These are phyloP conservation scores for Diaporthe eres DNA, from an alignment of 2,329 filamentous ascomycete species.

Conservation along the genomic window DNA sequence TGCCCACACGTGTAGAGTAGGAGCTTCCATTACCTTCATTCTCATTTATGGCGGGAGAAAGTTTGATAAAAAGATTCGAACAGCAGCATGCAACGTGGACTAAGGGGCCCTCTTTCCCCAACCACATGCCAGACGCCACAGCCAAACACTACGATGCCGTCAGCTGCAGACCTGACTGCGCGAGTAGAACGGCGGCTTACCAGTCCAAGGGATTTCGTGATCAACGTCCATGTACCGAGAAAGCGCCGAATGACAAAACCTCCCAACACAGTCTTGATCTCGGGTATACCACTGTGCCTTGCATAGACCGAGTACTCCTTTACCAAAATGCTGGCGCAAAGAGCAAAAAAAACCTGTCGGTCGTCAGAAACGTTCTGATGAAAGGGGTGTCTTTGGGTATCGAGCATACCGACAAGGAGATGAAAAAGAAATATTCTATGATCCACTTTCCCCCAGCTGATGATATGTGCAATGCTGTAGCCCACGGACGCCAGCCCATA, in stretches of 20 bases:
- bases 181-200: slow-evolving; percentile 59
- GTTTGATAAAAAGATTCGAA: slow-evolving; percentile 92
- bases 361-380: slow-evolving; percentile 41
- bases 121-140: slow-evolving; percentile 94
- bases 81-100: slow-evolving; percentile 98
- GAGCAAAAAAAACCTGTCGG: slow-evolving; percentile 79
- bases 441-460: slow-evolving; percentile 81
- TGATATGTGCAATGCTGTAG: slow-evolving; percentile 76
- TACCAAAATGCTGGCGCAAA: slow-evolving; percentile 83
- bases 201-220: slow-evolving; percentile 90
- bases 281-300: slow-evolving; percentile 94
- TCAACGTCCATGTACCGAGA: slow-evolving; percentile 87
- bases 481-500: slow-evolving; percentile 90
- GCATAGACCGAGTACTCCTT: slow-evolving; percentile 88
- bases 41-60: slow-evolving; percentile 83
- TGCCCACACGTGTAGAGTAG: not conserved
- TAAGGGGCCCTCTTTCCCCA: slow-evolving; percentile 94
- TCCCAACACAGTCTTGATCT: slow-evolving; percentile 96
- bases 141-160: slow-evolving; percentile 78
- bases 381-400: too few species aligned
- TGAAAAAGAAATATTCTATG: slow-evolving; percentile 89
- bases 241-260: slow-evolving; percentile 94
- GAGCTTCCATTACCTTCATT: slow-evolving; percentile 79
- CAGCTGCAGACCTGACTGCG: not conserved
- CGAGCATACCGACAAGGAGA: slow-evolving; percentile 81